Conservation (phyloP, 129 eudicot genomes). For the Oenanthe sinensis region DNA sequence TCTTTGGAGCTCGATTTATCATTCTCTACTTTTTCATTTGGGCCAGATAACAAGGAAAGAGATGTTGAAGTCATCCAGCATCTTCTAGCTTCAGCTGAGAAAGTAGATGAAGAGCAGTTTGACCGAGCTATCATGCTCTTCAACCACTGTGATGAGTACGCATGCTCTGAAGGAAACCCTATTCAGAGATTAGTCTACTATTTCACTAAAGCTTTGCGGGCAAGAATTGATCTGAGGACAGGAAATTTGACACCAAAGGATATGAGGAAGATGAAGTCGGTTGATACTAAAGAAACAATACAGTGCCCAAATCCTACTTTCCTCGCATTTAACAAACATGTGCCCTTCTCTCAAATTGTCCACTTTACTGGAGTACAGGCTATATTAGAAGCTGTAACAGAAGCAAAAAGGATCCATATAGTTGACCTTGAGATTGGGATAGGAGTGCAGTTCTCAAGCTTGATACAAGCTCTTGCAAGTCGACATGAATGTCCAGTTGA, state of each 20-base stretch:
- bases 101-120: conserved; percentile 19
- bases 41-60: conserved; percentile 20
- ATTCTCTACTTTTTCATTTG: conserved; percentile 19
- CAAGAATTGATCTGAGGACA: background rate
- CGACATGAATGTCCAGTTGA: conserved; percentile 8
- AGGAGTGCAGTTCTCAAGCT: background rate
- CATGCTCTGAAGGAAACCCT: conserved; percentile 3
- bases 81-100: conserved; percentile 40
- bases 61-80: conserved; percentile 31
- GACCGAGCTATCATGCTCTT: background rate
- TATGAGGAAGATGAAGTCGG: background rate
- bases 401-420: conserved; percentile 10
- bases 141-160: conserved; percentile 1
- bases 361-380: background rate
- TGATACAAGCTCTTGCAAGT: conserved; percentile 21
- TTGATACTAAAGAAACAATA: background rate
- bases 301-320: background rate
- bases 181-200: conserved; percentile 9
- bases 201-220: background rate
- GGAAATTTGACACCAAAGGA: background rate
- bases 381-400: background rate
- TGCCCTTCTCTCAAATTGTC: background rate
- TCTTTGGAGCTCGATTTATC: conserved; percentile 28
- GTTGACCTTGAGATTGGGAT: conserved; percentile 6
- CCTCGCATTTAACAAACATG: background rate